These are phyloP conservation scores for Metschnikowia chrysomelidarum DNA, from an alignment of 805 yeast species.

Conservation along the genomic window DNA sequence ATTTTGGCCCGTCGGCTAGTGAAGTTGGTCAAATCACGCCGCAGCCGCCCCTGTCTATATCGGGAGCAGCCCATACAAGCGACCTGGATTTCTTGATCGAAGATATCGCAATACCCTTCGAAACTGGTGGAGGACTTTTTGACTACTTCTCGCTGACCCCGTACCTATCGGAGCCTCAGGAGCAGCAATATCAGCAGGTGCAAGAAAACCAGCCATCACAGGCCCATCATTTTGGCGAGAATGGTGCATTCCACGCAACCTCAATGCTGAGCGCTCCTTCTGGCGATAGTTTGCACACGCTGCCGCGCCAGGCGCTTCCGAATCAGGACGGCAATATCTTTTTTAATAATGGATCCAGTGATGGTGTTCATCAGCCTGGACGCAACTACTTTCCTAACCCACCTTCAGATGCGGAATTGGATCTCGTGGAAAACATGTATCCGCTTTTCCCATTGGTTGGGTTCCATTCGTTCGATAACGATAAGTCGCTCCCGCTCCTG, in stretches of 20 bases:
- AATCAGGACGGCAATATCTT: too few relatives aligned
- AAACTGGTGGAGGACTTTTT: slow-evolving; percentile 36
- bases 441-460: slow-evolving; percentile 46
- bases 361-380: neutral
- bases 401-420: slow-evolving; percentile 24
- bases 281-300: too few relatives aligned
- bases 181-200: too few relatives aligned
- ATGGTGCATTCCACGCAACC: neutral
- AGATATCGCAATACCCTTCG: slow-evolving; percentile 32
- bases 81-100: slow-evolving; percentile 26
- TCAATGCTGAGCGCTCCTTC: too few relatives aligned
- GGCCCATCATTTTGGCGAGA: too few relatives aligned
- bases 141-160: slow-evolving; percentile 31
- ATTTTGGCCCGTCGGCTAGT: slow-evolving; percentile 1
- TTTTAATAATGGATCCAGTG: too few relatives aligned
- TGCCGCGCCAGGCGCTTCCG: too few relatives aligned
- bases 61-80: too few relatives aligned
- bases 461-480: slow-evolving; percentile 34
- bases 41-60: neutral
- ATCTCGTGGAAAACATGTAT: slow-evolving; percentile 35
- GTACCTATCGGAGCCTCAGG: neutral
- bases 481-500: slow-evolving; percentile 35
- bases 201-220: too few relatives aligned
- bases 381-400: slow-evolving; percentile 14
- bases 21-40: slow-evolving; percentile 1